Conservation (phyloP, 495 filamentous ascomycete species). For the Bacidia rubella region DNA sequence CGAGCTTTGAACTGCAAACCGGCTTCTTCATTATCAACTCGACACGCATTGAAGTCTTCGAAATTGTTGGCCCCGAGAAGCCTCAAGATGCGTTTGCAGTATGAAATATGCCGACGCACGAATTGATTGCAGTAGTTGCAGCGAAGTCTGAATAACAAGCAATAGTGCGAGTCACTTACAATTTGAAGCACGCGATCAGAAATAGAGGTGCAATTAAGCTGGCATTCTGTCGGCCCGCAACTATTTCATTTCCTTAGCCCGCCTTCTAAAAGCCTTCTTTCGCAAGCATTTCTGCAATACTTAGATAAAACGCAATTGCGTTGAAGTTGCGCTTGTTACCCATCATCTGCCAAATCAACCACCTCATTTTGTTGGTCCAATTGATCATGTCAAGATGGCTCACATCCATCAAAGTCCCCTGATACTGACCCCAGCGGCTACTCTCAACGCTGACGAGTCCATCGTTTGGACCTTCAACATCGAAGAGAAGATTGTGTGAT, state of each 20-base stretch:
- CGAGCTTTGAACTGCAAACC: constrained; percentile 32
- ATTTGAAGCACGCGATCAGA: not conserved
- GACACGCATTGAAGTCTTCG: constrained; percentile 34
- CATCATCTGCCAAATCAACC: constrained; percentile 50
- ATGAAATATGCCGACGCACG: too few species aligned
- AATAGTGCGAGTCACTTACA: too few species aligned
- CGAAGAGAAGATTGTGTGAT: constrained; percentile 56
- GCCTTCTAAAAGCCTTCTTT: constrained; percentile 3
- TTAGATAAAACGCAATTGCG: constrained; percentile 85
- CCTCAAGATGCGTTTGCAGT: constrained; percentile 1
- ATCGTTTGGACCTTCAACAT: constrained; percentile 74
- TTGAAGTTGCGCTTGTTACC: constrained; percentile 71
- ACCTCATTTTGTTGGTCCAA: constrained; percentile 78
- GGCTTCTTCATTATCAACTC: constrained; percentile 44
- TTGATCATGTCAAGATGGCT: constrained; percentile 92
- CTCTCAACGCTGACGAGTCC: constrained; percentile 83
- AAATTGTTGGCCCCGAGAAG: constrained; percentile 8
- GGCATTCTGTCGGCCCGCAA: not conserved
- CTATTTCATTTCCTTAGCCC: not conserved
- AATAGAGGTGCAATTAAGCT: not conserved
- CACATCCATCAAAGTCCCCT: constrained; percentile 76
- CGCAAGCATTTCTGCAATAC: constrained; percentile 52
- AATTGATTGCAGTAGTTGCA: too few species aligned
- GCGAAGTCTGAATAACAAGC: too few species aligned
- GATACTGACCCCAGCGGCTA: constrained; percentile 80